Evolutionary conservation across 768 basidiomycete species (phyloP).

Genomic region (Boletus vinaceobasis): DNA sequence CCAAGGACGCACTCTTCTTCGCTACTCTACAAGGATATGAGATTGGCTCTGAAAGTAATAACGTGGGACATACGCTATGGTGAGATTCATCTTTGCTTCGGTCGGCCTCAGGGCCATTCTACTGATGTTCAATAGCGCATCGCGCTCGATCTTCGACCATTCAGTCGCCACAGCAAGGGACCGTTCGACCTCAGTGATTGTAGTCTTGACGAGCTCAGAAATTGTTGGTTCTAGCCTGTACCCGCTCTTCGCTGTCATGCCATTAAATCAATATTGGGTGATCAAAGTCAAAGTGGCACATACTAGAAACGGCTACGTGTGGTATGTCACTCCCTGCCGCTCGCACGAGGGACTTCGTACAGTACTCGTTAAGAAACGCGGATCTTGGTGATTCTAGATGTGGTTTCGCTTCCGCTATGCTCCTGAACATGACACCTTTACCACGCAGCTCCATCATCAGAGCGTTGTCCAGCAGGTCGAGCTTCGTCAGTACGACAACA

Average conservation of each 20-base stretch:
- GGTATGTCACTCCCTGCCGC: too few relatives aligned
- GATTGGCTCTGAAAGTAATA: not conserved
- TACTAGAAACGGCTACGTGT: too few relatives aligned
- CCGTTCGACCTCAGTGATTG: not conserved
- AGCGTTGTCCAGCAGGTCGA: too few relatives aligned
- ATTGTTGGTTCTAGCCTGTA: not conserved
- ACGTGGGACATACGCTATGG: not conserved
- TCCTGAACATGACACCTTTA: too few relatives aligned
- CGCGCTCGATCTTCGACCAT: not conserved
- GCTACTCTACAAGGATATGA: not conserved
- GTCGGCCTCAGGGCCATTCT: not conserved
- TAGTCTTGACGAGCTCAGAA: not conserved
- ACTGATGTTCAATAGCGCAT: not conserved
- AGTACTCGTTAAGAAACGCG: too few relatives aligned
- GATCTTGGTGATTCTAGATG: too few relatives aligned
- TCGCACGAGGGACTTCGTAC: too few relatives aligned
- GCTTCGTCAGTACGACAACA: too few relatives aligned
- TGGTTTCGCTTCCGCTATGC: too few relatives aligned
- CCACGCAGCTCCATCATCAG: too few relatives aligned
- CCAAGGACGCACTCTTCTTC: not conserved
- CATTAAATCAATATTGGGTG: not conserved
- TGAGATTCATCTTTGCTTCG: not conserved
- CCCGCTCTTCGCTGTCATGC: not conserved
- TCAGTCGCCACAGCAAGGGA: not conserved
- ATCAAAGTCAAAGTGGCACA: too few relatives aligned